These are phyloP conservation scores for Neofusicoccum laricinum DNA, from an alignment of 2,329 filamentous ascomycete genomes.

Conservation along the genomic window DNA sequence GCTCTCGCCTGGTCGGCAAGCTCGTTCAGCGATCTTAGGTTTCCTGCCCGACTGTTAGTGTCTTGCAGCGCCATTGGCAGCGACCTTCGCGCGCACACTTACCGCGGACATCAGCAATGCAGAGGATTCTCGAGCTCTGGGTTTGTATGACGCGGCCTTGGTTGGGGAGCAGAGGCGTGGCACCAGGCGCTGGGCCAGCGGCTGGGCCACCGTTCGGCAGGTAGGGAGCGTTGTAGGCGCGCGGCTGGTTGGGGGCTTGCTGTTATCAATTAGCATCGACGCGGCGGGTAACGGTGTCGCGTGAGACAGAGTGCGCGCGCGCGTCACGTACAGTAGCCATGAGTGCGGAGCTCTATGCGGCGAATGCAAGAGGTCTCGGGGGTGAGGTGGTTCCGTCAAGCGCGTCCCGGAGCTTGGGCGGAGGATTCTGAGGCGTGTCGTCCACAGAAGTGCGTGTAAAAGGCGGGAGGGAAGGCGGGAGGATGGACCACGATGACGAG, in stretches of 20 bases:
- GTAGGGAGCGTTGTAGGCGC: slow-evolving; percentile 47
- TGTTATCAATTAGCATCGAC: slow-evolving; percentile 28
- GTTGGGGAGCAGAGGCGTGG: slow-evolving; percentile 50
- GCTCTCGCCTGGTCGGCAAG: slow-evolving; percentile 91
- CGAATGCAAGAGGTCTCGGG: slow-evolving; percentile 16
- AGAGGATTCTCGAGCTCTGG: slow-evolving; percentile 48
- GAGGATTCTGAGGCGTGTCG: neutral
- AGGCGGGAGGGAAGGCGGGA: slow-evolving; percentile 3
- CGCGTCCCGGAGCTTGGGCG: slow-evolving; percentile 10
- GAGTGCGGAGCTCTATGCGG: slow-evolving; percentile 14
- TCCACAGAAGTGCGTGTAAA: slow-evolving; percentile 6
- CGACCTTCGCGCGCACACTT: slow-evolving; percentile 18
- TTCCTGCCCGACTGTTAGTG: slow-evolving; percentile 59
- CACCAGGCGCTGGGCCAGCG: slow-evolving; percentile 43
- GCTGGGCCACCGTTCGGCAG: slow-evolving; percentile 46
- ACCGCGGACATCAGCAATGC: slow-evolving; percentile 54
- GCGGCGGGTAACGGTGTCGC: neutral
- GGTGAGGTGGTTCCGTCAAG: slow-evolving; percentile 17
- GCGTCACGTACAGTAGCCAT: slow-evolving; percentile 22
- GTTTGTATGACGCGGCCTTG: slow-evolving; percentile 52
- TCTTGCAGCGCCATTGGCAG: neutral
- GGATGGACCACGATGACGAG: slow-evolving; percentile 12
- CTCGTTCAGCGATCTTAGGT: slow-evolving; percentile 91
- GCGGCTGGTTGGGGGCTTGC: slow-evolving; percentile 51
- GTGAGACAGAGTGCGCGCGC: neutral